These are phyloP conservation scores for Raffaelea ambrosiae DNA, from an alignment of 2,329 filamentous ascomycete genomes.

Conservation along the genomic window DNA sequence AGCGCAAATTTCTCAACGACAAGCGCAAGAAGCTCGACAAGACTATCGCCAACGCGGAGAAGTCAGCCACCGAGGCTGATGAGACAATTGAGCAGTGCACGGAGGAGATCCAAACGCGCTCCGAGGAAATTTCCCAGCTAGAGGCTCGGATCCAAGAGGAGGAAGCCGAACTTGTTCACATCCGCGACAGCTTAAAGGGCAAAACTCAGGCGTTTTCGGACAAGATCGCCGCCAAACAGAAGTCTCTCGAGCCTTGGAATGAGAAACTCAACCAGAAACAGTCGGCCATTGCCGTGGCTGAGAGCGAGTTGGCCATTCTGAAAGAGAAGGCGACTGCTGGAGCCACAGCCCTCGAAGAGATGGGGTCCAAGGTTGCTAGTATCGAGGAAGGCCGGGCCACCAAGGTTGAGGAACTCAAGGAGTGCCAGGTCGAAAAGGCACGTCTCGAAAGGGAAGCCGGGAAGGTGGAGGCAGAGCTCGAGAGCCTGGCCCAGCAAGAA, in stretches of 20 bases:
- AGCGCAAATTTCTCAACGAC: slow-evolving; percentile 82
- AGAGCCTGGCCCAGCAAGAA: slow-evolving; percentile 66
- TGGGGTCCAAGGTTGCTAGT: slow-evolving; percentile 65
- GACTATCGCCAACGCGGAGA: slow-evolving; percentile 67
- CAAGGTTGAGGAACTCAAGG: slow-evolving; percentile 68
- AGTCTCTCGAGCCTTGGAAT: slow-evolving; percentile 90
- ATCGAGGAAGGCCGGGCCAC: slow-evolving; percentile 63
- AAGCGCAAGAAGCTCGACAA: slow-evolving; percentile 97
- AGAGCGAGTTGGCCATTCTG: slow-evolving; percentile 89
- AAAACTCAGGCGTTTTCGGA: slow-evolving; percentile 95
- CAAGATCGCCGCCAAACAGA: slow-evolving; percentile 85
- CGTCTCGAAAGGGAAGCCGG: slow-evolving; percentile 66
- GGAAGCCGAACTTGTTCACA: slow-evolving; percentile 72
- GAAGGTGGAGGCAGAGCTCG: slow-evolving; percentile 63
- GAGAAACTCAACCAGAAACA: slow-evolving; percentile 96
- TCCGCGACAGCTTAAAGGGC: slow-evolving; percentile 81
- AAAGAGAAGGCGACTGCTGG: slow-evolving; percentile 84
- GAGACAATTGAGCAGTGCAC: slow-evolving; percentile 70
- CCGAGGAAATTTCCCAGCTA: slow-evolving; percentile 64
- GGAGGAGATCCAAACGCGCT: slow-evolving; percentile 69
- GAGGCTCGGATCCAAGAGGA: slow-evolving; percentile 70
- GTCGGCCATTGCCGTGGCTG: slow-evolving; percentile 85
- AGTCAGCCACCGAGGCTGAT: slow-evolving; percentile 63
- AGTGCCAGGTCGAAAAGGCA: slow-evolving; percentile 64
- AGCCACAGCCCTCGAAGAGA: slow-evolving; percentile 73